Evolutionary conservation across 2,329 filamentous ascomycete genomes (phyloP).

Genomic region (Diplodia mutila): DNA sequence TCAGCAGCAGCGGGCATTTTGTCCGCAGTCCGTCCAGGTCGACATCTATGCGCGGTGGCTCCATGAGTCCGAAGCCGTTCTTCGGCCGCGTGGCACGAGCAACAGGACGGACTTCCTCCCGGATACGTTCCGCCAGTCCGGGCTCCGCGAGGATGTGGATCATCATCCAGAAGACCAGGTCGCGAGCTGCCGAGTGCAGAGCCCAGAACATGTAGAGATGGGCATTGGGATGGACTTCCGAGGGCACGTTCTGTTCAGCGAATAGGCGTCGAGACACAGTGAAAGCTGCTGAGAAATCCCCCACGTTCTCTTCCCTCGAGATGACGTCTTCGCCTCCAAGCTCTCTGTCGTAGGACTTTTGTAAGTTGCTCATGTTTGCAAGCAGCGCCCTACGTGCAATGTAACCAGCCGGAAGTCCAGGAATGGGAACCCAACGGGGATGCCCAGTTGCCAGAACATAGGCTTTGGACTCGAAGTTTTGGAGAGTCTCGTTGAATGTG

Average conservation of each 20-base stretch:
- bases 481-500: slow-evolving; percentile 58
- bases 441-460: slow-evolving; percentile 58
- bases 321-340: slow-evolving; percentile 33
- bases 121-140: slow-evolving; percentile 35
- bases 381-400: slow-evolving; percentile 39
- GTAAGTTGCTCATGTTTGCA: slow-evolving; percentile 33
- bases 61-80: slow-evolving; percentile 38
- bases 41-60: slow-evolving; percentile 38
- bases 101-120: slow-evolving; percentile 41
- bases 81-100: slow-evolving; percentile 35
- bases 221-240: slow-evolving; percentile 37
- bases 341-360: slow-evolving; percentile 38
- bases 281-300: slow-evolving; percentile 40
- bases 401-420: slow-evolving; percentile 54
- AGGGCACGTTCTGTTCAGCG: slow-evolving; percentile 3
- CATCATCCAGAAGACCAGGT: slow-evolving; percentile 49
- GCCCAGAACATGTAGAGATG: slow-evolving; percentile 61
- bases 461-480: slow-evolving; percentile 59
- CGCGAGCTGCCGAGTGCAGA: slow-evolving; percentile 53
- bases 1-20: slow-evolving; percentile 43
- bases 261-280: slow-evolving; percentile 33
- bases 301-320: slow-evolving; percentile 37
- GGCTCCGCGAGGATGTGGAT: slow-evolving; percentile 37
- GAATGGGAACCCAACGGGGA: slow-evolving; percentile 60
- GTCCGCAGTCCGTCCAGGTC: slow-evolving; percentile 39